Conservation (phyloP, 1,284 basidiomycete species). For the Rugiboletus extremiorientalis region DNA sequence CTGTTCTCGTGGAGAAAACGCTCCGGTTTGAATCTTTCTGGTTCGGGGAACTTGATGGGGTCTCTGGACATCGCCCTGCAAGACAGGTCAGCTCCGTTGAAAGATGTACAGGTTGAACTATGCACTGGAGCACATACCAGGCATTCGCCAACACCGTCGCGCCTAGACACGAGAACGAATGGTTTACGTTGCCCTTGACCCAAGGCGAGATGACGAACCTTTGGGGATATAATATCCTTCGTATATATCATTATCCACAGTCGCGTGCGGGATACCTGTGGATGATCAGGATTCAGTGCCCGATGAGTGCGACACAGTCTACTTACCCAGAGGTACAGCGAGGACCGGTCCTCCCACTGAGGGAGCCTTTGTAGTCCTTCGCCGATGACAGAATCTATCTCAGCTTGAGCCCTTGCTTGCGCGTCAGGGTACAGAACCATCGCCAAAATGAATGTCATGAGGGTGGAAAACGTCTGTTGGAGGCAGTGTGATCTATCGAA, state of each 20-base stretch:
- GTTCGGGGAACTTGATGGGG: conserved; percentile 40
- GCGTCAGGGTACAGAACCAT: conserved; percentile 50
- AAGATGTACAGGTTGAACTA: background rate
- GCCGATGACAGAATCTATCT: conserved; percentile 44
- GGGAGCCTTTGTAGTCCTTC: conserved; percentile 36
- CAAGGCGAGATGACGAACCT: conserved; percentile 14
- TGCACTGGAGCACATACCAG: conserved; percentile 13
- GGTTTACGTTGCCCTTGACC: background rate
- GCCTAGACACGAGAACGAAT: conserved; percentile 8
- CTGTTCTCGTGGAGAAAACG: conserved; percentile 34
- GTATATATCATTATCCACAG: conserved; percentile 44
- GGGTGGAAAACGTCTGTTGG: conserved; percentile 43
- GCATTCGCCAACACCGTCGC: conserved; percentile 23
- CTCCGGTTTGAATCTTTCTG: conserved; percentile 44
- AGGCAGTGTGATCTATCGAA: conserved; percentile 11
- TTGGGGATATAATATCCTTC: conserved; percentile 43
- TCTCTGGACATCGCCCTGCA: conserved; percentile 46
- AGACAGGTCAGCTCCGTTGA: background rate
- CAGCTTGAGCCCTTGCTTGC: conserved; percentile 42
- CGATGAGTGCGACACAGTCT: background rate
- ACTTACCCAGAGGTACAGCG: conserved; percentile 38
- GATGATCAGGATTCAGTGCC: background rate
- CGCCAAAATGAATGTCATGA: conserved; percentile 47
- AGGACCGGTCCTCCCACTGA: conserved; percentile 37
- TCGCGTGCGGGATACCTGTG: conserved; percentile 43